Evolutionary conservation across 495 filamentous ascomycete genomes (phyloP).

Genomic region (Thozetella sp.): DNA sequence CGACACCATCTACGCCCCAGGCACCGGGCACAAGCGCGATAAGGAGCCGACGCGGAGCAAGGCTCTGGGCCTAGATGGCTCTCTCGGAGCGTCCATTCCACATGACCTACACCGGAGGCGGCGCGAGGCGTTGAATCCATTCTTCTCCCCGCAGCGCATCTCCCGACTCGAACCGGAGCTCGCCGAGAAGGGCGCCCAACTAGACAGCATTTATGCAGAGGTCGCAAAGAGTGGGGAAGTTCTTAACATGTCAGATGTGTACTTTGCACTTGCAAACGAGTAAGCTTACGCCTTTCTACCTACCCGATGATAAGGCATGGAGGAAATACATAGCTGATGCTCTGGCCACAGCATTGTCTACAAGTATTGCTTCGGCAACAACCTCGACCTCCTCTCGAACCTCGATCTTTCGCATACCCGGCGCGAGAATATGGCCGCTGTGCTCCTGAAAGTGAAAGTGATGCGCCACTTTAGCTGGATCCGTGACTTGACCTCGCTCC

Average conservation of each 20-base stretch:
- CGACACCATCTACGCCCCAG: constrained; percentile 30
- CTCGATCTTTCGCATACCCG: constrained; percentile 2
- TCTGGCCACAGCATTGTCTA: constrained; percentile 9
- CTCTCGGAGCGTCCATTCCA: constrained; percentile 6
- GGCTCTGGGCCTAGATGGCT: constrained; percentile 9
- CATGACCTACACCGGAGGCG: constrained; percentile 12
- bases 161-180: not conserved
- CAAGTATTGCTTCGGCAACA: constrained; percentile 14
- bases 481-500: constrained; percentile 9
- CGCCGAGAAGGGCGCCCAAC: constrained; percentile 3
- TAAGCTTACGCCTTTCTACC: constrained; percentile 5
- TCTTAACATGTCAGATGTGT: constrained; percentile 12
- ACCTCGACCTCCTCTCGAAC: constrained; percentile 8
- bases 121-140: constrained; percentile 12
- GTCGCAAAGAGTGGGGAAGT: constrained; percentile 1
- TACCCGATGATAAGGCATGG: not conserved
- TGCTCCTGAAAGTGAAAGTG: constrained; percentile 12
- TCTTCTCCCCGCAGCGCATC: constrained; percentile 10
- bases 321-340: not conserved
- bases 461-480: constrained; percentile 16
- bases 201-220: not conserved
- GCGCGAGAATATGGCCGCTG: constrained; percentile 10
- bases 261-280: constrained; percentile 13
- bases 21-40: constrained; percentile 6
- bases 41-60: constrained; percentile 5